Evolutionary conservation across 1,284 basidiomycete species (phyloP), one percentile per base, ranked within the genome.

Genomic region (Papiliotrema laurentii): DNA sequence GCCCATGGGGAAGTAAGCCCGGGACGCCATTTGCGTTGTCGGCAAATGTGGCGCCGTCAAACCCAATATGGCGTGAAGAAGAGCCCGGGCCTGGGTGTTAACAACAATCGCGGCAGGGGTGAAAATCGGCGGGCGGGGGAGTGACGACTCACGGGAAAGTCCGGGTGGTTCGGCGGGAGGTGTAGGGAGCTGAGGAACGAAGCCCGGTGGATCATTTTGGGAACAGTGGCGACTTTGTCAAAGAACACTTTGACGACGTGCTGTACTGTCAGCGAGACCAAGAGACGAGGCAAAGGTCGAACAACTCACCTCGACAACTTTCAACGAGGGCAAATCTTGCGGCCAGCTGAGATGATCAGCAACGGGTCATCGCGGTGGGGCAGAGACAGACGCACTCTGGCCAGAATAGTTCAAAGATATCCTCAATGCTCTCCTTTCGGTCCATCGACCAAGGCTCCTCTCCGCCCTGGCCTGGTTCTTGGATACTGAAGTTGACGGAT

Each of bases 41-140:
- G 68, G 54, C 3, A 72, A 52, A 45, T 60, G 62, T 10, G 60
- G 55, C 2, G 69, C 59, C 2, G 65, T 62, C 5, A 64, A 45
- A 0, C 63, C 68, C 2, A 69, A 51, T 26, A 72, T 67, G 26
- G 58, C 64, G 25, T 72, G 69, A 2, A 72, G 34, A 0, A 72
- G 55, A 3, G 60, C 46, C 11, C 39, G 47, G 14, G 47, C 44
- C 61, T 63, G 36, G 11, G 3, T n/a, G 9, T 25, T 25, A 26
- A 18, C 35, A 6, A 35, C 22, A 21, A 35, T 18, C 22, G 4
- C 14, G 18, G 19, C 18, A 13, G 14, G n/a, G 16, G 28, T 25
- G 43, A 36, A 7, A 25, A 16, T 18, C 9, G 42, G 10, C n/a
- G 35, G 35, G 7, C 24, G 22, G 21, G 22, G 18, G 21, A 18